Percentiles rank a stretch among this genome's conserved stretches.
Evolutionary conservation across 306 rosid genomes (phyloP).

Genomic region (Cyclanthera cordifolia): DNA sequence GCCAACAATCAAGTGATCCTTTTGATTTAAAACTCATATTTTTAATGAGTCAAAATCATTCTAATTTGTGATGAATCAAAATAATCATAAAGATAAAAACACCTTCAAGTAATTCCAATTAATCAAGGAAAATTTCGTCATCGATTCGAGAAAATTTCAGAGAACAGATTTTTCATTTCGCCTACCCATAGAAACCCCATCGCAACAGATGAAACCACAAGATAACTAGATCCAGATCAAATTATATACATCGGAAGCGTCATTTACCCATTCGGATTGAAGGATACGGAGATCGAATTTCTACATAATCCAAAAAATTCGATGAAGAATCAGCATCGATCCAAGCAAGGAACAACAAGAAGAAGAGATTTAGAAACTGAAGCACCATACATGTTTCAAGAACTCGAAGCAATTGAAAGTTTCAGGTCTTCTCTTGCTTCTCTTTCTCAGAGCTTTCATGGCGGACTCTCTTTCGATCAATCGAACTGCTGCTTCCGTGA

Average conservation of each 20-base stretch:
- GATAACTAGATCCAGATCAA: not conserved
- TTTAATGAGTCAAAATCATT: too few species aligned
- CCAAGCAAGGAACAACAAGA: too few species aligned
- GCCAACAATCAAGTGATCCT: too few species aligned
- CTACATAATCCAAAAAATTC: not conserved
- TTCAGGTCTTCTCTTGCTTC: not conserved
- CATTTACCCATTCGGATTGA: not conserved
- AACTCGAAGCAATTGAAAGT: conserved; percentile 18
- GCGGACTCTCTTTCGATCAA: conserved; percentile 18
- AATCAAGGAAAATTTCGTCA: not conserved
- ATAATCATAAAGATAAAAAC: too few species aligned
- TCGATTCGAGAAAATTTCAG: not conserved
- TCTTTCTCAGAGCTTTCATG: conserved; percentile 5
- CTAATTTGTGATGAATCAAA: too few species aligned
- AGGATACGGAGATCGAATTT: not conserved
- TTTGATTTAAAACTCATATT: too few species aligned
- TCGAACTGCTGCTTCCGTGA: conserved; percentile 23
- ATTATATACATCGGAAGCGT: not conserved
- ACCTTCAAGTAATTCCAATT: not conserved
- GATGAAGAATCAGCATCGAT: not conserved
- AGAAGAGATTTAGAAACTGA: not conserved
- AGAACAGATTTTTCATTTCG: not conserved
- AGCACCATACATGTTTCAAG: conserved; percentile 12
- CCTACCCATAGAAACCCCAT: not conserved
- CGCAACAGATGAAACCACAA: not conserved